A percentile compares a stretch with the other conserved stretches of the same genome.
Evolutionary conservation across 768 basidiomycete species (phyloP).

Genomic region (Podaxis sp.): DNA sequence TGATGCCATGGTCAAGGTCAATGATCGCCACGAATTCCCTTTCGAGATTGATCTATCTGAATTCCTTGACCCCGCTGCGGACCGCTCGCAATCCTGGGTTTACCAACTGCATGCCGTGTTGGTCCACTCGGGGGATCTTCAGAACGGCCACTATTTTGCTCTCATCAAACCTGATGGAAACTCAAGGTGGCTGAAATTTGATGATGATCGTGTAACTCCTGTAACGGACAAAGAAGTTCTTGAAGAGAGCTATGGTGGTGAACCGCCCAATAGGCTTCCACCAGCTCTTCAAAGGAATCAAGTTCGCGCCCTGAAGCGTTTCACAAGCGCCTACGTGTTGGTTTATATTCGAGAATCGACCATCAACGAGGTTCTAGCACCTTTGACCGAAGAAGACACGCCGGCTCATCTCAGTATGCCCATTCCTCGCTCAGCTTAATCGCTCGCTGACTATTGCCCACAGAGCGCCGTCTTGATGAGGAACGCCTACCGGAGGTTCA

Average conservation of each 20-base stretch:
- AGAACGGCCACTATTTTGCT: conserved; percentile 99
- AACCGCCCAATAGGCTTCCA: conserved; percentile 74
- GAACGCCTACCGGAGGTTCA: conserved; percentile 61
- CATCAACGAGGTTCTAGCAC: conserved; percentile 81
- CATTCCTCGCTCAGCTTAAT: neutral
- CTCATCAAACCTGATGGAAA: conserved; percentile 96
- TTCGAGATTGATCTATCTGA: conserved; percentile 95
- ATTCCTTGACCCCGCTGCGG: conserved; percentile 84
- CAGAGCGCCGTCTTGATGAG: conserved; percentile 91
- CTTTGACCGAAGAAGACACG: conserved; percentile 91
- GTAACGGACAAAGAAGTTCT: conserved; percentile 97
- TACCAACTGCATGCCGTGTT: conserved; percentile 97
- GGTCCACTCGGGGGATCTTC: conserved; percentile 97
- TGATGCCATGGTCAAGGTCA: conserved; percentile 99
- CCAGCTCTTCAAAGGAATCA: conserved; percentile 84
- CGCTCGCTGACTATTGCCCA: neutral
- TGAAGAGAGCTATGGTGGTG: conserved; percentile 98
- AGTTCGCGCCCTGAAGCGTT: conserved; percentile 93
- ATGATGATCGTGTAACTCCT: conserved; percentile 97
- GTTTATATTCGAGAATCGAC: conserved; percentile 91
- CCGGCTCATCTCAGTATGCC: conserved; percentile 89
- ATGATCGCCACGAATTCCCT: conserved; percentile 98
- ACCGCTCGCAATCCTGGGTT: conserved; percentile 83
- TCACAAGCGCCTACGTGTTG: conserved; percentile 99
- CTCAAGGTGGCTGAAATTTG: conserved; percentile 97